phyloP scores from a whole-genome alignment of 2,329 filamentous ascomycete genomes.

The Penicillium sp. region DNA sequence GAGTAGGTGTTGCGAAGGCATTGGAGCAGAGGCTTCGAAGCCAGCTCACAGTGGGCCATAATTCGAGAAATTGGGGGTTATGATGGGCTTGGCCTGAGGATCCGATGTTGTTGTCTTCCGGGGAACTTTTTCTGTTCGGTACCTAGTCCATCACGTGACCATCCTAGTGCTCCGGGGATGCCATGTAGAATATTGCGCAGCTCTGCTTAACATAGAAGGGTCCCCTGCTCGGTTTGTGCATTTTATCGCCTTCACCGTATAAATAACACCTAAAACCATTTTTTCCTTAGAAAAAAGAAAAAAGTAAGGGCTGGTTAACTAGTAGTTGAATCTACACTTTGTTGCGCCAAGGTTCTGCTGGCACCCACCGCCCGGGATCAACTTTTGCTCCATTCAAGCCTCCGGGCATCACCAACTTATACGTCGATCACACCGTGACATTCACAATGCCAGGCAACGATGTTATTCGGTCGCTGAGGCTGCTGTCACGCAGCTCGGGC shows the following conservation, averaged over 20 bases:
- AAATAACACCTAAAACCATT: too few relatives aligned
- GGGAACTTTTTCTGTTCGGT: conserved; percentile 37
- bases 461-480: conserved; percentile 34
- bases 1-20: conserved; percentile 38
- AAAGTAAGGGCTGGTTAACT: too few relatives aligned
- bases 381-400: conserved; percentile 31
- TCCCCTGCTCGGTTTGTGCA: too few relatives aligned
- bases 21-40: conserved; percentile 42
- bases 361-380: conserved; percentile 30
- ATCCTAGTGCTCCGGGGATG: neutral
- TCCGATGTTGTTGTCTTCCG: conserved; percentile 24
- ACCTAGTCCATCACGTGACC: neutral
- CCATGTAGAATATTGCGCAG: neutral
- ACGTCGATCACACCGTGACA: conserved; percentile 5
- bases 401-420: conserved; percentile 11
- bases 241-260: too few relatives aligned
- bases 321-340: neutral
- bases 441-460: conserved; percentile 36
- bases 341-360: conserved; percentile 32
- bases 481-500: conserved; percentile 37
- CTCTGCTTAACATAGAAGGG: too few relatives aligned
- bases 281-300: too few relatives aligned
- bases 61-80: conserved; percentile 10
- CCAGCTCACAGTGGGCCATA: conserved; percentile 44
- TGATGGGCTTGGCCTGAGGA: conserved; percentile 15